Percentiles rank a stretch among this genome's conserved stretches.
Evolutionary conservation across 192 early-diverging fungal species (phyloP).

Genomic region (Rhizophagus prolifer): DNA sequence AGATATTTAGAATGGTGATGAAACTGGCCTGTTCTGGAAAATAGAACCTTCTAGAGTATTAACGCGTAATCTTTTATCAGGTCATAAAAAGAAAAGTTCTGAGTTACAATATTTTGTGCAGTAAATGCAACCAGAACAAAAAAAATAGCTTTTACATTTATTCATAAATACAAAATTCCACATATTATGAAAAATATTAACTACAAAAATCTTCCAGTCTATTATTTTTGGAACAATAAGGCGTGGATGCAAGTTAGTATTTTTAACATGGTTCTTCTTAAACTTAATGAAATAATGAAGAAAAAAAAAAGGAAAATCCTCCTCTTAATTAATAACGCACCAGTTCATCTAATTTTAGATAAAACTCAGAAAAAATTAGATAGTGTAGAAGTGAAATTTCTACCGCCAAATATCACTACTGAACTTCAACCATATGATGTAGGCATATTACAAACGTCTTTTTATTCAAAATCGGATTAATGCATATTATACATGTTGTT

Average conservation of each 20-base stretch:
- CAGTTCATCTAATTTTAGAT: constrained; percentile 4
- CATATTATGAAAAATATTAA: background rate
- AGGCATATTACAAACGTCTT: background rate
- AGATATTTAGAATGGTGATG: constrained; percentile 7
- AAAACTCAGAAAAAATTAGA: constrained; percentile 3
- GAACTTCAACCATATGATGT: constrained; percentile 4
- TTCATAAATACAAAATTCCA: background rate
- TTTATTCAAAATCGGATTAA: too few relatives aligned
- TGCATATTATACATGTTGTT: too few relatives aligned
- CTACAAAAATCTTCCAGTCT: too few relatives aligned
- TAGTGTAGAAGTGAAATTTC: constrained; percentile 10
- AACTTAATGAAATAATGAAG: constrained; percentile 13
- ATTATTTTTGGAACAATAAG: constrained; percentile 9
- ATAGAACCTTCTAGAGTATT: background rate
- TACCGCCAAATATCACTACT: background rate
- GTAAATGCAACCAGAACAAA: background rate
- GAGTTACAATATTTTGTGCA: too few relatives aligned
- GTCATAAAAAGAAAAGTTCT: background rate
- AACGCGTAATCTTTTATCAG: background rate
- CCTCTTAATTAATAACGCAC: constrained; percentile 9
- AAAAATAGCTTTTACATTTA: constrained; percentile 16
- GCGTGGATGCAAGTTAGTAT: background rate
- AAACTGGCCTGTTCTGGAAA: background rate
- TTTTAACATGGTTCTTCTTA: constrained; percentile 5
- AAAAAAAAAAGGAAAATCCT: background rate